Percentiles rank a stretch among this genome's conserved stretches.
These are phyloP conservation scores for Trichosporon ovoides DNA, from an alignment of 1,284 basidiomycete species.

Conservation along the genomic window DNA sequence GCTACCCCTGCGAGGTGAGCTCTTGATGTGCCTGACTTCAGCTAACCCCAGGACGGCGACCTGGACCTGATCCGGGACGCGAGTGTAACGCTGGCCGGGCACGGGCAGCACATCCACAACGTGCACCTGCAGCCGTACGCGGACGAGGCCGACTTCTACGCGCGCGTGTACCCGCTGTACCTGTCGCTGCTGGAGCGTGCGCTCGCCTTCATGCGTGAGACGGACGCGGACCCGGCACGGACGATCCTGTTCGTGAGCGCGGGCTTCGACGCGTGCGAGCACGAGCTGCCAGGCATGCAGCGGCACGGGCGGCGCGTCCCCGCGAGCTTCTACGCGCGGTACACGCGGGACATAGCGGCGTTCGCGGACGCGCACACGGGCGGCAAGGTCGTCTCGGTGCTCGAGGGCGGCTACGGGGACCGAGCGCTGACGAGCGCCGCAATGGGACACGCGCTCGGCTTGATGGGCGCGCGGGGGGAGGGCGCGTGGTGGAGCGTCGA, in stretches of 20 bases:
- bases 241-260: constrained; percentile 69
- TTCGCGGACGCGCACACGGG: constrained; percentile 64
- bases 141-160: constrained; percentile 71
- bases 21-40: background rate
- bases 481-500: constrained; percentile 65
- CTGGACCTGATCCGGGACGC: constrained; percentile 72
- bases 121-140: constrained; percentile 76
- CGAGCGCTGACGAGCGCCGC: constrained; percentile 73
- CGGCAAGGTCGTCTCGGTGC: constrained; percentile 75
- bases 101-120: constrained; percentile 88
- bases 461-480: constrained; percentile 53
- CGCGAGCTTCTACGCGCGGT: constrained; percentile 73
- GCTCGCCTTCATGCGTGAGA: constrained; percentile 63
- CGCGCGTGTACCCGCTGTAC: constrained; percentile 68
- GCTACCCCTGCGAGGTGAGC: constrained; percentile 82
- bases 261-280: constrained; percentile 90
- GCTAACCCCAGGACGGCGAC: constrained; percentile 66
- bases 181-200: constrained; percentile 67
- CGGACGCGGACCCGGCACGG: constrained; percentile 61
- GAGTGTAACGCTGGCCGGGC: constrained; percentile 70
- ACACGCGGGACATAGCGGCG: constrained; percentile 65
- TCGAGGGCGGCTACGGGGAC: constrained; percentile 95
- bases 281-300: constrained; percentile 88
- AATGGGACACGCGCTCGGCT: constrained; percentile 69
- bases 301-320: constrained; percentile 88